Evolutionary conservation across 1,284 basidiomycete species (phyloP), one percentile per base, ranked within the genome.

Genomic region (Fomitiporia mediterranea): DNA sequence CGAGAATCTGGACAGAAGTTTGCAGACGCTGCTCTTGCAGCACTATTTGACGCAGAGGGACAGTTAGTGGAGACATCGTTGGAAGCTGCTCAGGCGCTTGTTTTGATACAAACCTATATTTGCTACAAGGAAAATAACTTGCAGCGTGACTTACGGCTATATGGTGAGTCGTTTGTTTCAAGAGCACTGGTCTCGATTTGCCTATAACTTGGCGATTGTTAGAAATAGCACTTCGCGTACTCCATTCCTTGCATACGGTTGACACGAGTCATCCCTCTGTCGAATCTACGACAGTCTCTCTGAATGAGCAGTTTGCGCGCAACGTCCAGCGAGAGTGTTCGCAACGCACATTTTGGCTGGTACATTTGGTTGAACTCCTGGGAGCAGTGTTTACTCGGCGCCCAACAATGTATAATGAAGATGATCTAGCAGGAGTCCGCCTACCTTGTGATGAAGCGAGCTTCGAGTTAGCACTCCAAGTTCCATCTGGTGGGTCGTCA

Each of bases 281-380:
- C 37, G 73, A 76, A 59, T 69, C 78, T 52, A 77, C 79, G 37
- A 75, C 80, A 37, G 68, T 76, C 42, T 76, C 77, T 37, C 75
- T 82, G 59, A 73, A 80, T 42, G 77, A 81, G 50, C 79, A 78
- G 58, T 78, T 84, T 34, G 77, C 82, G 58, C 70, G 70, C 43
- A 77, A 77, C 57, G 81, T 86, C 61, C 82, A 88, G 64, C 81
- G 81, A 55, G 87, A 89, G 70, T 83, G 82, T 61, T 73, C 82
- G 25, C 80, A 88, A 49, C 81, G 88, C 53, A 81, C 86, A 57
- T 89, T 90, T 68, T 91, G 89, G 88, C 71, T 88, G 52, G 80
- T 89, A 54, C 81, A 84, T 65, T 70, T 82, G 51, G 68, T 74
- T 65, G 65, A 68, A 35, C 52, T 68, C 27, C 49, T 69, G 21